Evolutionary conservation across 1,284 basidiomycete genomes (phyloP).

Genomic region (Ustanciosporium gigantosporum): DNA sequence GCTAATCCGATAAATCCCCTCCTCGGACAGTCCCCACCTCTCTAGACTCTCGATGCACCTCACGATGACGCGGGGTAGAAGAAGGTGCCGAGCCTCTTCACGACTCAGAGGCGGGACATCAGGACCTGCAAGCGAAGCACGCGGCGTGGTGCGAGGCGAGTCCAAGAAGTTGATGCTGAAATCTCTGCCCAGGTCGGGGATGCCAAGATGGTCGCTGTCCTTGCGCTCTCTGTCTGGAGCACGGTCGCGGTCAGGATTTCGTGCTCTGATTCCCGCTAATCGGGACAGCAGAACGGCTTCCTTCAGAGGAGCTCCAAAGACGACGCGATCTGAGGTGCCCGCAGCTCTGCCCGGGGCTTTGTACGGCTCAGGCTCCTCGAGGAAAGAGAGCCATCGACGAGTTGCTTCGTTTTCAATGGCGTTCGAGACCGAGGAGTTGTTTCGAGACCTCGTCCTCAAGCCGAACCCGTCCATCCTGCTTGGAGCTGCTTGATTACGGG

Average conservation of each 20-base stretch:
- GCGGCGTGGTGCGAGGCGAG: constrained; percentile 13
- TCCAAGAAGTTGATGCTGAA: constrained; percentile 24
- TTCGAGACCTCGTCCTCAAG: neutral
- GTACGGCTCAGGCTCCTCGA: constrained; percentile 6
- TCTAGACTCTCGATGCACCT: constrained; percentile 56
- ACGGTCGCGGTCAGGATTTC: too few species aligned
- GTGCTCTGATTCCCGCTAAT: constrained; percentile 7
- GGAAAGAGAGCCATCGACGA: constrained; percentile 26
- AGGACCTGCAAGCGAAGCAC: constrained; percentile 4
- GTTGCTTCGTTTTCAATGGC: constrained; percentile 36
- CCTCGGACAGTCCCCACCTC: constrained; percentile 51
- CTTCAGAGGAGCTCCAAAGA: constrained; percentile 51
- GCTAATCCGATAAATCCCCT: constrained; percentile 57
- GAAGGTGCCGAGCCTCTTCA: constrained; percentile 35
- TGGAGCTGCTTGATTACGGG: neutral
- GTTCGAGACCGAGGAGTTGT: neutral
- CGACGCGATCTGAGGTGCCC: too few species aligned
- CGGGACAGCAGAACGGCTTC: constrained; percentile 44
- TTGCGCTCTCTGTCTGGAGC: neutral
- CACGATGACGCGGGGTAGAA: constrained; percentile 48
- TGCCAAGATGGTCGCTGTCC: constrained; percentile 7
- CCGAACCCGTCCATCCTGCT: neutral
- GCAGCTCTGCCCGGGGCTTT: neutral
- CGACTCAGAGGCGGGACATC: constrained; percentile 24
- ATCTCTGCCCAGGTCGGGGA: constrained; percentile 32